Evolutionary conservation across 2,329 filamentous ascomycete genomes (phyloP), one percentile per base, ranked within the genome.

Genomic region (Diplodia scrobiculata): DNA sequence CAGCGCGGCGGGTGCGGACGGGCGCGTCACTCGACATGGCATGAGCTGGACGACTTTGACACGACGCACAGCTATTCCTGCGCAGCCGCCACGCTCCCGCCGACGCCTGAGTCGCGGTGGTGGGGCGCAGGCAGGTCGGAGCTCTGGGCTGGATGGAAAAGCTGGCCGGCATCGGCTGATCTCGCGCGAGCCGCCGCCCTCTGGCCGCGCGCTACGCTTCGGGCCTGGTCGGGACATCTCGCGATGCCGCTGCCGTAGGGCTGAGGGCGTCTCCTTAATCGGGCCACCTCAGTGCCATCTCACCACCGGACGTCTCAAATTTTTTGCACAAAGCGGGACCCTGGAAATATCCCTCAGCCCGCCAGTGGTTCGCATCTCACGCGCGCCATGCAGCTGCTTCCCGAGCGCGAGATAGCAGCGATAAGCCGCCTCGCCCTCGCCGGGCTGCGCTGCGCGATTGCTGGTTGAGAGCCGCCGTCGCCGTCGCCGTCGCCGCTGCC

Each of bases 151-250:
- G 41, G 58, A 50, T 50, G 58, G 14, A 62, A 50, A 62, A 50
- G 45, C 58, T 62, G 58, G 58, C 63, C 63, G 63, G 51, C 51
- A 65, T 58, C 63, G 63, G 63, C 52, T 65, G 63, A 65, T 65
- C 51, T 65, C 38, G 52, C 63, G 34, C 62, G 47, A 64, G 62
- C 32, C 25, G 50, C 48, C 21, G 38, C 27, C 13, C 21, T 29
- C 38, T 41, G 14, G 38, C 38, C 13, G 38, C 32, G 32, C 32
- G 32, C n/a, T 11, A 19, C 53, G 34, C 34, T n/a, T 50, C 58
- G 45, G 58, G 45, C 58, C 58, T 50, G 48, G 58, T 62, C 58
- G 58, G 58, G 58, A 50, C 27, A 34, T 62, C 58, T 62, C 58
- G 58, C 45, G 45, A 62, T n/a, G 58, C 41, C 45, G 58, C 58